Percentiles rank a stretch among this genome's conserved stretches.
These are phyloP conservation scores for Starmerella vitae DNA, from an alignment of 805 yeast genomes.

Conservation along the genomic window DNA sequence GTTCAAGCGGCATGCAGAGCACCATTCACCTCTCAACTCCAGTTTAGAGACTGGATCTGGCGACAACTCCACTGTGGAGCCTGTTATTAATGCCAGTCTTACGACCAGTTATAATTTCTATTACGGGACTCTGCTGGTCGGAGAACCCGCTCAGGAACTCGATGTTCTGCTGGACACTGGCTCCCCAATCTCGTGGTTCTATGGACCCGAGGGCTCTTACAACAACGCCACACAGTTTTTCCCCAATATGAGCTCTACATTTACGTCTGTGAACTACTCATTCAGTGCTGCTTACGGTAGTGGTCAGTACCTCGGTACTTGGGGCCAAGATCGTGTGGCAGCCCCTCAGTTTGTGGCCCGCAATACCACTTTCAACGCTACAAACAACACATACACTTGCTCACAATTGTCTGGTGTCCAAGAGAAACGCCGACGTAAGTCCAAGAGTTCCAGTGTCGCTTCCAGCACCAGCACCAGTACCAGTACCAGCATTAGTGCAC, in stretches of 20 bases:
- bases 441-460: not conserved
- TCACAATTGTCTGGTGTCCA: not conserved
- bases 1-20: not conserved
- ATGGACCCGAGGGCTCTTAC: slow-evolving; percentile 26
- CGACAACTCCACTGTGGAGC: slow-evolving; percentile 9
- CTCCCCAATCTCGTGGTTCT: slow-evolving; percentile 39
- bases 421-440: not conserved
- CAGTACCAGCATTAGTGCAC: not conserved
- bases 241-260: slow-evolving; percentile 24
- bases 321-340: slow-evolving; percentile 24
- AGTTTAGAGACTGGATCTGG: not conserved
- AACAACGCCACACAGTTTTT: slow-evolving; percentile 22
- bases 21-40: not conserved
- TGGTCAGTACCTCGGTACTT: slow-evolving; percentile 25
- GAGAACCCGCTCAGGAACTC: slow-evolving; percentile 34
- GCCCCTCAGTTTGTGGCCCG: slow-evolving; percentile 17
- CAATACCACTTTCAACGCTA: slow-evolving; percentile 2
- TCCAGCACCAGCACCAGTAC: not conserved
- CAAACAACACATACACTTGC: too few species aligned
- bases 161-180: slow-evolving; percentile 38
- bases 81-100: slow-evolving; percentile 16
- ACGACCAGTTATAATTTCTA: slow-evolving; percentile 27
- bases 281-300: slow-evolving; percentile 33
- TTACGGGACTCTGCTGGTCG: slow-evolving; percentile 28
- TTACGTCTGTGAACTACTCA: slow-evolving; percentile 25